Percentiles rank a stretch among this genome's conserved stretches.
Evolutionary conservation across 768 basidiomycete species (phyloP).

Genomic region (Xerocomellus intermedius): DNA sequence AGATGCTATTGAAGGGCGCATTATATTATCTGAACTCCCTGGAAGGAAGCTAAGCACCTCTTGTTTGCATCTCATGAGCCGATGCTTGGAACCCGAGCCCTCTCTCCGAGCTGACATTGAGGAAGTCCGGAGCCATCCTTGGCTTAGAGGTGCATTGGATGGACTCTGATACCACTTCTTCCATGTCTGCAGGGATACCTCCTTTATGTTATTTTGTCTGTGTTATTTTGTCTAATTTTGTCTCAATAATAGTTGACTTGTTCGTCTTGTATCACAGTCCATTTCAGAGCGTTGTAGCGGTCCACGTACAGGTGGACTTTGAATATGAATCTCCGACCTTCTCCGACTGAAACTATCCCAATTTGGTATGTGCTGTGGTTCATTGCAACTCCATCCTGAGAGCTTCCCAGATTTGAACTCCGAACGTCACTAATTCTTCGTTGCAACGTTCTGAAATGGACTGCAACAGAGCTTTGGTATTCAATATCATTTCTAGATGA

Average conservation of each 20-base stretch:
- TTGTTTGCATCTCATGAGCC: constrained; percentile 62
- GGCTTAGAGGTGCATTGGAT: constrained; percentile 49
- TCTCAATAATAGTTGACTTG: constrained; percentile 5
- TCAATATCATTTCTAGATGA: too few species aligned
- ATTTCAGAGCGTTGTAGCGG: too few species aligned
- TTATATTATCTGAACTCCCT: constrained; percentile 47
- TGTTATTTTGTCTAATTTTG: constrained; percentile 7
- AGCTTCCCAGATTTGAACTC: too few species aligned
- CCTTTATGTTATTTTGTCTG: neutral
- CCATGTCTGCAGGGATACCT: constrained; percentile 8
- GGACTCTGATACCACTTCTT: constrained; percentile 13
- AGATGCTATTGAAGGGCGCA: constrained; percentile 68
- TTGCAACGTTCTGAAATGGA: too few species aligned
- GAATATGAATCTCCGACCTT: too few species aligned
- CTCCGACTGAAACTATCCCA: too few species aligned
- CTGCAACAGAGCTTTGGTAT: too few species aligned
- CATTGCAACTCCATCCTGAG: too few species aligned
- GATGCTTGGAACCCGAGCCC: constrained; percentile 85
- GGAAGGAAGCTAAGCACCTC: constrained; percentile 41
- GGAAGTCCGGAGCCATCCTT: constrained; percentile 81
- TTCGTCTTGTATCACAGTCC: constrained; percentile 15
- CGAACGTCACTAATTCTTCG: too few species aligned
- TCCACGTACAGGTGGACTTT: too few species aligned
- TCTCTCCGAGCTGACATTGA: constrained; percentile 74
- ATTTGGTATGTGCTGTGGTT: too few species aligned